A percentile compares a stretch with the other conserved stretches of the same genome.
Conservation (phyloP, 2,329 filamentous ascomycete genomes). For the Scleromitrula shiraiana region DNA sequence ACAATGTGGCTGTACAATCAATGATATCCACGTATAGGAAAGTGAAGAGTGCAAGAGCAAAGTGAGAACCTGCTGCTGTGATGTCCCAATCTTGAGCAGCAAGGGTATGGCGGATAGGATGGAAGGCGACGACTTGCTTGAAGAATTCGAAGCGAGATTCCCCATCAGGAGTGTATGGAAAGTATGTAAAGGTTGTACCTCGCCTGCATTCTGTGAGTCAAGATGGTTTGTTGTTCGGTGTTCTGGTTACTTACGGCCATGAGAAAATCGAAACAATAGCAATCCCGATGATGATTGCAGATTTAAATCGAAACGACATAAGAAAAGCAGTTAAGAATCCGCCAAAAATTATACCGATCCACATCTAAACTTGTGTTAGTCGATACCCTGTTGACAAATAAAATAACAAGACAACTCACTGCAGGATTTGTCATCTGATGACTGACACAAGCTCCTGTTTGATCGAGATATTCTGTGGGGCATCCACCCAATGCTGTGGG, state of each 20-base stretch:
- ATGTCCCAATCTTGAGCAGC: slow-evolving; percentile 61
- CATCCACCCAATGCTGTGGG: slow-evolving; percentile 75
- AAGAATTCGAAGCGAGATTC: slow-evolving; percentile 63
- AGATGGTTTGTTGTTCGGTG: neutral
- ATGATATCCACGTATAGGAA: slow-evolving; percentile 77
- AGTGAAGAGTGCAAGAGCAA: slow-evolving; percentile 64
- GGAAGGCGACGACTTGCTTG: slow-evolving; percentile 63
- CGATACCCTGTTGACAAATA: neutral
- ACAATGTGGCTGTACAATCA: slow-evolving; percentile 68
- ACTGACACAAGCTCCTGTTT: slow-evolving; percentile 43
- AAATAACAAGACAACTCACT: slow-evolving; percentile 31
- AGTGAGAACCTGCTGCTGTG: slow-evolving; percentile 42
- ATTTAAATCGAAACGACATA: slow-evolving; percentile 71
- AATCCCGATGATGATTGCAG: slow-evolving; percentile 67
- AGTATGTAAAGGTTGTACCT: slow-evolving; percentile 63
- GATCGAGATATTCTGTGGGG: slow-evolving; percentile 43
- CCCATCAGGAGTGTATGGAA: slow-evolving; percentile 57
- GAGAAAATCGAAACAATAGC: slow-evolving; percentile 64
- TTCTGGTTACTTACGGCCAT: slow-evolving; percentile 53
- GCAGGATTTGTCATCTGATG: slow-evolving; percentile 72
- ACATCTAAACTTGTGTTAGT: slow-evolving; percentile 45
- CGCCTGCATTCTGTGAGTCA: slow-evolving; percentile 36
- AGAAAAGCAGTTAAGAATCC: slow-evolving; percentile 73
- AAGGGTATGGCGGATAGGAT: slow-evolving; percentile 57
- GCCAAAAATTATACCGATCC: slow-evolving; percentile 77